Evolutionary conservation across 1,139 yeast genomes (phyloP).

Genomic region (Kurtzmaniella quercitrusa): DNA sequence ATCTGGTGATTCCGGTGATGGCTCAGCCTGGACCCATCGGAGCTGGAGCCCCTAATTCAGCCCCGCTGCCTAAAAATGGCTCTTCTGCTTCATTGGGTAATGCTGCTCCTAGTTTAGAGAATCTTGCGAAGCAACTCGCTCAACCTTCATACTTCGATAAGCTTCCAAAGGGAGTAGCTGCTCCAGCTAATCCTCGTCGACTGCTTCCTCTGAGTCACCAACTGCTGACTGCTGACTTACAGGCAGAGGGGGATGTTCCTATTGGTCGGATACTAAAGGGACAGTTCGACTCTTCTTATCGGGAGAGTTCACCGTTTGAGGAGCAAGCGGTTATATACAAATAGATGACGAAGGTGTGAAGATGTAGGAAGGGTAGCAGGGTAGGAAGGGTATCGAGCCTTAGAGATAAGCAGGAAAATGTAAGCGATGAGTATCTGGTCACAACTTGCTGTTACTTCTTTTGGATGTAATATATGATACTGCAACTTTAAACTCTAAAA

Average conservation of each 20-base stretch:
- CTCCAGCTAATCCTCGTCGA: slow-evolving; percentile 5
- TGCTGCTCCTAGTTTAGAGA: slow-evolving; percentile 21
- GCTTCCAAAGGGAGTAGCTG: slow-evolving; percentile 31
- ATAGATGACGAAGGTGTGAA: slow-evolving; percentile 1
- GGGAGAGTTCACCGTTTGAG: slow-evolving; percentile 2
- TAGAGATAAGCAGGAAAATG: no score
- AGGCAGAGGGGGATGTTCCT: slow-evolving; percentile 1
- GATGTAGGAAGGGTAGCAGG: no score
- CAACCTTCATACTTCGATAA: slow-evolving; percentile 36
- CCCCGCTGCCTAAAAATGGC: not conserved
- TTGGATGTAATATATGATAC: no score
- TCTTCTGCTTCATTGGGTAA: slow-evolving; percentile 6
- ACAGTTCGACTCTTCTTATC: slow-evolving; percentile 2
- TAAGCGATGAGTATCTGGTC: no score
- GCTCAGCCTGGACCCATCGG: slow-evolving; percentile 12
- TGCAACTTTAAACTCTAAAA: no score
- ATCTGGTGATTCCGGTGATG: slow-evolving; percentile 38
- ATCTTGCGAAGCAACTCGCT: slow-evolving; percentile 39
- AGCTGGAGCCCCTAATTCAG: not conserved
- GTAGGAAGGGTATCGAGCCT: no score
- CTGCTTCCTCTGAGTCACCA: slow-evolving; percentile 3
- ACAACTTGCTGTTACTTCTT: no score
- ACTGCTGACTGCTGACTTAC: slow-evolving; percentile 1
- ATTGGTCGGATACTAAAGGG: slow-evolving; percentile 5
- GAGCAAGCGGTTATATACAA: slow-evolving; percentile 5